Evolutionary conservation across 2,329 filamentous ascomycete species (phyloP), one percentile per base, ranked within the genome.

Genomic region (Epichloe baconii): DNA sequence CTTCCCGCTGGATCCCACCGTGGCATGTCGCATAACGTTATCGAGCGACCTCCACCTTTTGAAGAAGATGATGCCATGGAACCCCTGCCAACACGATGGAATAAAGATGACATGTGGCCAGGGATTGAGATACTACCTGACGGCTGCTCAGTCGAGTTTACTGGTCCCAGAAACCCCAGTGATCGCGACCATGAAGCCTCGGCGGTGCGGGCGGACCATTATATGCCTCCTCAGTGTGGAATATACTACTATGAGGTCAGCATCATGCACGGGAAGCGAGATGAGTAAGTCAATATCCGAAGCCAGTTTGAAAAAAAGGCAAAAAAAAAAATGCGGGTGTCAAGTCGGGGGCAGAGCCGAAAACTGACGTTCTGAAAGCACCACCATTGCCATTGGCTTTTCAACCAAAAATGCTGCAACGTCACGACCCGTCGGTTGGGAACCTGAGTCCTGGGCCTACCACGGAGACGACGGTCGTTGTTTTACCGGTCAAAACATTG

Each of bases 171-270:
- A 59, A 68, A 65, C 23, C 62, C 71, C 19, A 65, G 66, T 52
- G 76, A 80, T 47, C 71, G 74, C 48, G 79, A 83, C 7, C 73
- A 86, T 61, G 93, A 97, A 64, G 87, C 88, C 17, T 88, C 82
- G 37, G 80, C 87, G 12, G 82, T 95, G 52, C 82, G 93, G 51
- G 80, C 90, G 31, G 86, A 98, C 65, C 76, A 89, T 64, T 79
- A 83, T 47, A 96, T 97, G 81, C 89, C 93, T 4, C 76, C 82
- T 37, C 85, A 95, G 62, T 93, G 87, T 58, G 93, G 93, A 2
- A 84, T 98, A 53, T 98, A 95, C 67, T 98, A 98, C 66, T 98
- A 82, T 62, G 93, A 98, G 64, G 75, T 85, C 23, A 68, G 68
- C 15, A 71, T 81, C 46, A 52, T 77, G 26, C 68, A 71, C 15